These are phyloP conservation scores for Aschersonia sp. DNA, from an alignment of 2,329 filamentous ascomycete genomes.

Conservation along the genomic window DNA sequence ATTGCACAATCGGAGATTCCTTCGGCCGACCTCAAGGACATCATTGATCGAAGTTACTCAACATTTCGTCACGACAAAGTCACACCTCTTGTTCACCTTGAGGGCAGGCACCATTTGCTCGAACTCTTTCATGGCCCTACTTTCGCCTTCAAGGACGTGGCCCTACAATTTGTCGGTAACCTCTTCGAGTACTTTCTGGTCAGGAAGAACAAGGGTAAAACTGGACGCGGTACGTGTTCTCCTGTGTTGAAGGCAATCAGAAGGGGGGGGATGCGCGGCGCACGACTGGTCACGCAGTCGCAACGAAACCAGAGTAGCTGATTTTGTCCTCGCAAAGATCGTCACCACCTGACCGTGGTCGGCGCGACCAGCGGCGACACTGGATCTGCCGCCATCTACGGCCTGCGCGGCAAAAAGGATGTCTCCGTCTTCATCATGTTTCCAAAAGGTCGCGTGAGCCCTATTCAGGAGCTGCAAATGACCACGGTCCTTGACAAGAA, in stretches of 20 bases:
- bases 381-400: constrained; percentile 91
- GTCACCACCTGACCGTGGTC: constrained; percentile 74
- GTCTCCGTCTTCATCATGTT: constrained; percentile 92
- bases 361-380: constrained; percentile 82
- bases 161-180: constrained; percentile 90
- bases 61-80: constrained; percentile 73
- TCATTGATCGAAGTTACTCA: constrained; percentile 74
- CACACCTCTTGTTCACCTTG: constrained; percentile 64
- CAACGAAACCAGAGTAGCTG: neutral
- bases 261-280: neutral
- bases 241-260: neutral
- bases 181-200: constrained; percentile 81
- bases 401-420: constrained; percentile 88
- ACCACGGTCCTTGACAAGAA: constrained; percentile 83
- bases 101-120: constrained; percentile 67
- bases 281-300: neutral
- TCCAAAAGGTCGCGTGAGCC: constrained; percentile 79
- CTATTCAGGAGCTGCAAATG: constrained; percentile 95
- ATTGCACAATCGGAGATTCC: constrained; percentile 78
- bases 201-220: constrained; percentile 56
- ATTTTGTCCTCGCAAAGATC: constrained; percentile 24
- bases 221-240: constrained; percentile 30
- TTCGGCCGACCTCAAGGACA: constrained; percentile 59
- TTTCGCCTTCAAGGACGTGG: constrained; percentile 95
- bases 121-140: constrained; percentile 96